These are phyloP conservation scores for Lablab purpureus DNA, from an alignment of 306 rosid genomes.

Conservation along the genomic window DNA sequence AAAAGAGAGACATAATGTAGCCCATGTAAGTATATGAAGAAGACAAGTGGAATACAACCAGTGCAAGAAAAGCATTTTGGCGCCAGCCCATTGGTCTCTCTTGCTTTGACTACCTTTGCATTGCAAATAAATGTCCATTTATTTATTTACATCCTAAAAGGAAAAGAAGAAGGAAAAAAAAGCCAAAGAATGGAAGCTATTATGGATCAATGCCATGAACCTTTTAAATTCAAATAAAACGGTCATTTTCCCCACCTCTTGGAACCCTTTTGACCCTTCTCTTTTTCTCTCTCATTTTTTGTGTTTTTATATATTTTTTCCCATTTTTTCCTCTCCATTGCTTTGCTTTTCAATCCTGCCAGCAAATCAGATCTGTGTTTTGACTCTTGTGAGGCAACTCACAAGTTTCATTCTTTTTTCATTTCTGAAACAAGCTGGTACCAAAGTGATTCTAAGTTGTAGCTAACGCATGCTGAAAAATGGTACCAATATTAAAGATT, in stretches of 20 bases:
- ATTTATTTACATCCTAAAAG: constrained; percentile 40
- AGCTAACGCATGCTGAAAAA: constrained; percentile 27
- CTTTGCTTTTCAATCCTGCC: constrained; percentile 18
- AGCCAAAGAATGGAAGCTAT: constrained; percentile 44
- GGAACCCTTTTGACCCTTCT: constrained; percentile 46
- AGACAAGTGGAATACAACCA: constrained; percentile 42
- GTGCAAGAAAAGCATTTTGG: constrained; percentile 56
- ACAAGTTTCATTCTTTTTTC: not conserved
- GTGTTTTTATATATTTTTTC: too few relatives aligned
- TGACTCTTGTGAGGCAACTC: constrained; percentile 30
- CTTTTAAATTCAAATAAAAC: constrained; percentile 71
- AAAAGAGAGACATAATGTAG: constrained; percentile 6
- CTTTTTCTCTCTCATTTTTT: not conserved
- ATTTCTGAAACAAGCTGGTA: not conserved
- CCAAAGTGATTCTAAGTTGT: not conserved
- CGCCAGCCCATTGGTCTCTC: constrained; percentile 48
- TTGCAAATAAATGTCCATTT: constrained; percentile 33
- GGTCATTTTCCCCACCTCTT: constrained; percentile 61
- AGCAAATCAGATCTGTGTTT: not conserved
- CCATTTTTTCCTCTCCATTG: not conserved
- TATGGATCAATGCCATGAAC: constrained; percentile 37
- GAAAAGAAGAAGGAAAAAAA: constrained; percentile 9
- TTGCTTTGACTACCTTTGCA: constrained; percentile 47
- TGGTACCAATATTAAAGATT: constrained; percentile 23
- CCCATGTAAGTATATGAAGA: constrained; percentile 32